Percentiles rank a stretch among this genome's conserved stretches.
Evolutionary conservation across 2,329 filamentous ascomycete species (phyloP).

Genomic region (Colletotrichum sp.): DNA sequence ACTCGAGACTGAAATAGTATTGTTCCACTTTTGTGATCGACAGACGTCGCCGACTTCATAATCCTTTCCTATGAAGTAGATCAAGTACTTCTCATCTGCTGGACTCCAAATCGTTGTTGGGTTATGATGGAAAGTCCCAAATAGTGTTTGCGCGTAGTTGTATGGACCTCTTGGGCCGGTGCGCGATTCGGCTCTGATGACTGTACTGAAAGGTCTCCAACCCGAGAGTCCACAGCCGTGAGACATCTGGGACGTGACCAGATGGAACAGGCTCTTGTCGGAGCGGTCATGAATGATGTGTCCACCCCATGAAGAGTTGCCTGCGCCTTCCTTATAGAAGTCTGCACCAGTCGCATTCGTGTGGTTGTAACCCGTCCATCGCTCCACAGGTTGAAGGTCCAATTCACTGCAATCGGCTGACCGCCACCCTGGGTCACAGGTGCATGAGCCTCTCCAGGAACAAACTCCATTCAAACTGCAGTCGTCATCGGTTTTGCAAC

Average conservation of each 20-base stretch:
- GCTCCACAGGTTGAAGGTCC: conserved; percentile 44
- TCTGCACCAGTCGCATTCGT: conserved; percentile 29
- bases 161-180: conserved; percentile 49
- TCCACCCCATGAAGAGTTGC: conserved; percentile 53
- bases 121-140: conserved; percentile 49
- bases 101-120: conserved; percentile 48
- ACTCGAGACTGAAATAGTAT: conserved; percentile 29
- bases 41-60: conserved; percentile 17
- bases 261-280: conserved; percentile 43
- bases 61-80: conserved; percentile 48
- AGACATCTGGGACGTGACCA: conserved; percentile 48
- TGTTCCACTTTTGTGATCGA: conserved; percentile 16
- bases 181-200: conserved; percentile 48
- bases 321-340: conserved; percentile 21
- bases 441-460: conserved; percentile 14
- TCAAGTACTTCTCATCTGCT: conserved; percentile 44
- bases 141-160: conserved; percentile 40
- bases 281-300: conserved; percentile 47
- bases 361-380: conserved; percentile 49
- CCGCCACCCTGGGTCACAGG: conserved; percentile 47
- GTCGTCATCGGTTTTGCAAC: conserved; percentile 27
- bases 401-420: conserved; percentile 46
- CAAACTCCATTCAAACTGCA: conserved; percentile 36
- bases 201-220: conserved; percentile 50
- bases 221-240: conserved; percentile 48